phyloP scores from a whole-genome alignment of 257 asterid genomes.

The Solanum rostratum region DNA sequence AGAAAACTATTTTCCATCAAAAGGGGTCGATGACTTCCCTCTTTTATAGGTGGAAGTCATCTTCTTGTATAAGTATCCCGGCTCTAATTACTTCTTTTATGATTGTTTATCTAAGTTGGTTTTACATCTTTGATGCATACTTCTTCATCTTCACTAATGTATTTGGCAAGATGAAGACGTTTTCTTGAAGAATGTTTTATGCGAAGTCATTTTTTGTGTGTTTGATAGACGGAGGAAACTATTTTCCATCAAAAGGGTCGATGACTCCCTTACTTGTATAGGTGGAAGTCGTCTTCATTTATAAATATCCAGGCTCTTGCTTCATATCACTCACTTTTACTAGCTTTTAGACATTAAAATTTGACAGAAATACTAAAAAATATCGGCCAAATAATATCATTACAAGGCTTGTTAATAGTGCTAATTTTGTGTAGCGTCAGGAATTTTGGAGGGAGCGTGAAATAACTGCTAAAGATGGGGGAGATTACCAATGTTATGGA shows the following conservation, averaged over 20 bases:
- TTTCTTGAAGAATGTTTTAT: background rate
- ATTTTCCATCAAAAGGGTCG: background rate
- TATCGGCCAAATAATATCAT: background rate
- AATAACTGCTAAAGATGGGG: conserved; percentile 36
- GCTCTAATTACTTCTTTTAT: background rate
- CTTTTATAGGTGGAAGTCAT: background rate
- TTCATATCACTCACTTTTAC: background rate
- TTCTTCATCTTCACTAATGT: background rate
- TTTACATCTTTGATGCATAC: background rate
- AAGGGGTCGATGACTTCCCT: background rate
- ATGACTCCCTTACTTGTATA: background rate
- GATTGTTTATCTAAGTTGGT: background rate
- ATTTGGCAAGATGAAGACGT: background rate
- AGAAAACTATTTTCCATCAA: background rate
- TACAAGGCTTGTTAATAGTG: background rate
- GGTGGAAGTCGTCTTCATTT: background rate
- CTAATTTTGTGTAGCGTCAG: background rate
- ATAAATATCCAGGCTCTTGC: background rate
- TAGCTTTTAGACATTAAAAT: background rate
- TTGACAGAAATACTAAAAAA: background rate
- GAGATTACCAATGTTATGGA: conserved; percentile 74
- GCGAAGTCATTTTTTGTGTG: background rate
- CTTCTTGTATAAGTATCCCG: background rate
- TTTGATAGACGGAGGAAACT: background rate
- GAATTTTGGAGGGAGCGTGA: conserved; percentile 7